These are phyloP conservation scores for Penicillium subrubescens DNA, from an alignment of 495 filamentous ascomycete genomes.

Conservation along the genomic window DNA sequence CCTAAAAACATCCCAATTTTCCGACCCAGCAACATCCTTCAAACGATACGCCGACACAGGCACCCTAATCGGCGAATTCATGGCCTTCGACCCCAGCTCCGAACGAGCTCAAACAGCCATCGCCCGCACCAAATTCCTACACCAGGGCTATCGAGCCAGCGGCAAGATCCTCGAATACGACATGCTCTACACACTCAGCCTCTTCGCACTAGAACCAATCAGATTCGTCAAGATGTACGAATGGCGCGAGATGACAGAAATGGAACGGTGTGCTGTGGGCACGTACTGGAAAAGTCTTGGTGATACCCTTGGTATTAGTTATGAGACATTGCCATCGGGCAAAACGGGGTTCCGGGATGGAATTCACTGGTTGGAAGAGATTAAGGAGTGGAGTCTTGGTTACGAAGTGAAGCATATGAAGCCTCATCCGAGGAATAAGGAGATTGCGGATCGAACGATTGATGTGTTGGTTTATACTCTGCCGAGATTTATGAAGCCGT, in stretches of 20 bases:
- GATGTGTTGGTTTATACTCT: conserved; percentile 59
- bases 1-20: conserved; percentile 58
- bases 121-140: conserved; percentile 67
- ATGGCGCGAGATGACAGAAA: conserved; percentile 62
- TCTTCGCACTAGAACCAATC: conserved; percentile 61
- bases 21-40: conserved; percentile 47
- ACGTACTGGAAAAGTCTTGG: conserved; percentile 66
- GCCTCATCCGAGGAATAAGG: conserved; percentile 52
- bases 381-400: conserved; percentile 53
- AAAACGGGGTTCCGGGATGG: conserved; percentile 56
- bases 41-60: conserved; percentile 68
- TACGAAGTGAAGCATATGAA: conserved; percentile 62
- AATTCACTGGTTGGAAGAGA: conserved; percentile 61
- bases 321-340: conserved; percentile 37
- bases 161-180: conserved; percentile 65
- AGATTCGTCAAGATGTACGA: conserved; percentile 58
- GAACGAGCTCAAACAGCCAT: conserved; percentile 56
- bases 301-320: conserved; percentile 61
- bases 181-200: conserved; percentile 64
- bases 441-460: conserved; percentile 57
- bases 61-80: conserved; percentile 59
- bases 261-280: conserved; percentile 63
- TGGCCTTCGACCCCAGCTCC: conserved; percentile 47
- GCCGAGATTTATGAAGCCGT: conserved; percentile 48
- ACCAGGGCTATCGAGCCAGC: conserved; percentile 54